These are phyloP conservation scores for Apium graveolens DNA, from an alignment of 129 eudicot species.

Conservation along the genomic window DNA sequence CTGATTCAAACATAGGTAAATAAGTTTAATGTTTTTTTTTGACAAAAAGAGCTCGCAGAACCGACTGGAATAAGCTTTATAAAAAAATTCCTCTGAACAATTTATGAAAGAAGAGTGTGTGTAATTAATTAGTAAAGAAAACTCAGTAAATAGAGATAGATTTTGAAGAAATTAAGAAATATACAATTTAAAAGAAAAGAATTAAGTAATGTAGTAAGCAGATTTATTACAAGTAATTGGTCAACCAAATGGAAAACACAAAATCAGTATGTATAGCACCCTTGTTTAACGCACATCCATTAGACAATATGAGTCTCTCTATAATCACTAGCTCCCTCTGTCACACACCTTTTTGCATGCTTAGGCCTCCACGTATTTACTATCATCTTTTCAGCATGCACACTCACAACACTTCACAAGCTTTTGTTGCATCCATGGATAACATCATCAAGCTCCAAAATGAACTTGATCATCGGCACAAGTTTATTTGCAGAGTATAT, in stretches of 20 bases:
- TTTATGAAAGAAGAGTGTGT: too few relatives aligned
- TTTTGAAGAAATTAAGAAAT: too few relatives aligned
- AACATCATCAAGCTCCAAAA: background rate
- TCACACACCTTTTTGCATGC: background rate
- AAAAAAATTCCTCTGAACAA: too few relatives aligned
- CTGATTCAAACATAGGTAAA: too few relatives aligned
- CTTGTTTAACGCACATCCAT: conserved; percentile 13
- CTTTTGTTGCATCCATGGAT: background rate
- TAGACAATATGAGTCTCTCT: background rate
- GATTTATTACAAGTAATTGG: conserved; percentile 1
- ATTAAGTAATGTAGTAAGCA: too few relatives aligned
- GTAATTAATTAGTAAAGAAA: too few relatives aligned
- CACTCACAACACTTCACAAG: background rate
- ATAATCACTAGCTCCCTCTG: background rate
- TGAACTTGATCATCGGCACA: conserved; percentile 4
- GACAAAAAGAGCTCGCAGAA: too few relatives aligned
- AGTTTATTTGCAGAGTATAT: conserved; percentile 23
- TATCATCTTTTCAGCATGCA: background rate
- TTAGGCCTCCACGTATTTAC: background rate
- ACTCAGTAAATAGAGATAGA: too few relatives aligned
- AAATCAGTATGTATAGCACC: background rate
- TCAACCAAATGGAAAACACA: background rate
- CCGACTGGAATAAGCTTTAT: too few relatives aligned
- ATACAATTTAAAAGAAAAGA: too few relatives aligned
- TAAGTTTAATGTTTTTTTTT: too few relatives aligned